Percentiles rank a stretch among this genome's conserved stretches.
Conservation (phyloP, 179 eudicot species). For the Monotropa hypopitys region DNA sequence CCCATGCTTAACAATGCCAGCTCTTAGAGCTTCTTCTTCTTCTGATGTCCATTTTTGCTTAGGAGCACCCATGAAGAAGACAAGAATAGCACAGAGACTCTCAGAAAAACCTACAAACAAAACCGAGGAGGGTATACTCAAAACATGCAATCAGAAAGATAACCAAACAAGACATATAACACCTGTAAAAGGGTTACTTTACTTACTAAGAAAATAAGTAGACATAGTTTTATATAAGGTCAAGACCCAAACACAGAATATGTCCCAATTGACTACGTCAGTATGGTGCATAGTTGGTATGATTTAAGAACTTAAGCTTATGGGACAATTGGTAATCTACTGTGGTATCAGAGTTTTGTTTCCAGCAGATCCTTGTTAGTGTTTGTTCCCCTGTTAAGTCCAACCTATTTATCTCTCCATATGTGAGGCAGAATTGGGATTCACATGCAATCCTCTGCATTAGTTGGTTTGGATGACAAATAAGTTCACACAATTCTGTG, state of each 20-base stretch:
- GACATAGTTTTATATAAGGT: not conserved
- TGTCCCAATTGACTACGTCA: not conserved
- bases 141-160: not conserved
- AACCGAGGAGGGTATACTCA: not conserved
- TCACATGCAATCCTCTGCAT: not conserved
- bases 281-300: not conserved
- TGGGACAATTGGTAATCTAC: not conserved
- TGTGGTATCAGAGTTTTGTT: not conserved
- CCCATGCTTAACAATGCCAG: slow-evolving; percentile 78
- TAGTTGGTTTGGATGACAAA: not conserved
- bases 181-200: not conserved
- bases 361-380: not conserved
- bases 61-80: slow-evolving; percentile 66
- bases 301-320: not conserved
- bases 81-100: not conserved
- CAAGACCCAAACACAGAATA: not conserved
- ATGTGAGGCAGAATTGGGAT: not conserved
- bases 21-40: slow-evolving; percentile 88
- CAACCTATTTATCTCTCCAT: not conserved
- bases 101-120: not conserved
- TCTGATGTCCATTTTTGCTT: slow-evolving; percentile 93
- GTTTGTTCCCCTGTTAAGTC: not conserved
- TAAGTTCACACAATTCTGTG: not conserved
- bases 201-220: not conserved
- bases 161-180: not conserved